Conservation (phyloP, 2,329 filamentous ascomycete genomes). For the Xylariales sp. region DNA sequence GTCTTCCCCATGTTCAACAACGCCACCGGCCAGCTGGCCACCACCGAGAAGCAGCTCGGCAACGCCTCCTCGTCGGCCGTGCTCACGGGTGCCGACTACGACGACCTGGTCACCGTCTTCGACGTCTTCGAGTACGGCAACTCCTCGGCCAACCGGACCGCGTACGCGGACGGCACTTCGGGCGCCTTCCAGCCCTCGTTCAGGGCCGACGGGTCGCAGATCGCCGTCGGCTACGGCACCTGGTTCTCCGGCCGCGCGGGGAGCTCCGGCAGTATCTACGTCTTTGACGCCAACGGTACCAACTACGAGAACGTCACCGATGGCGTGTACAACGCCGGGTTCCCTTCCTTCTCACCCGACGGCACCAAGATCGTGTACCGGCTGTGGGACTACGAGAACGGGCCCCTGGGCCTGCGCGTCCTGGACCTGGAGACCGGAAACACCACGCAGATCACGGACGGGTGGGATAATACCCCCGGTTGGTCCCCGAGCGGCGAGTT, state of each 20-base stretch:
- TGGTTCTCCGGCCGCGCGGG: constrained; percentile 32
- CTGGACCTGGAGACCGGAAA: no score
- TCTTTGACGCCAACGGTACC: constrained; percentile 3
- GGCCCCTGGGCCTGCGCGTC: constrained; percentile 26
- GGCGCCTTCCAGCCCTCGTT: constrained; percentile 36
- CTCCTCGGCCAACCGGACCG: constrained; percentile 25
- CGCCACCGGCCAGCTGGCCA: constrained; percentile 15
- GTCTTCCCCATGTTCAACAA: constrained; percentile 31
- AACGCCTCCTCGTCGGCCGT: constrained; percentile 33
- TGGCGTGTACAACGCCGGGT: constrained; percentile 29
- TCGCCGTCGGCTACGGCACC: constrained; percentile 32
- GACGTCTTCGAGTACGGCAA: constrained; percentile 15
- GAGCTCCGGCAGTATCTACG: constrained; percentile 11
- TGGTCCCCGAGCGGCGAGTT: constrained; percentile 32
- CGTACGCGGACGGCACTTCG: constrained; percentile 16
- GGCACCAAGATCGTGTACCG: constrained; percentile 31
- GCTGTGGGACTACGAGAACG: constrained; percentile 11
- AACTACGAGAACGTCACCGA: constrained; percentile 26
- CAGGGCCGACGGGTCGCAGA: constrained; percentile 29
- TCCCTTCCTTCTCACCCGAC: constrained; percentile 33
- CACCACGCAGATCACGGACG: no score
- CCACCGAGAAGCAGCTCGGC: constrained; percentile 34
- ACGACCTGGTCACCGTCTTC: constrained; percentile 12
- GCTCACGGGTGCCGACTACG: constrained; percentile 22
- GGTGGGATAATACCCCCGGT: constrained; percentile 33